Evolutionary conservation across 176 grass and related monocot species (phyloP).

Genomic region (Oryza glaberrima): DNA sequence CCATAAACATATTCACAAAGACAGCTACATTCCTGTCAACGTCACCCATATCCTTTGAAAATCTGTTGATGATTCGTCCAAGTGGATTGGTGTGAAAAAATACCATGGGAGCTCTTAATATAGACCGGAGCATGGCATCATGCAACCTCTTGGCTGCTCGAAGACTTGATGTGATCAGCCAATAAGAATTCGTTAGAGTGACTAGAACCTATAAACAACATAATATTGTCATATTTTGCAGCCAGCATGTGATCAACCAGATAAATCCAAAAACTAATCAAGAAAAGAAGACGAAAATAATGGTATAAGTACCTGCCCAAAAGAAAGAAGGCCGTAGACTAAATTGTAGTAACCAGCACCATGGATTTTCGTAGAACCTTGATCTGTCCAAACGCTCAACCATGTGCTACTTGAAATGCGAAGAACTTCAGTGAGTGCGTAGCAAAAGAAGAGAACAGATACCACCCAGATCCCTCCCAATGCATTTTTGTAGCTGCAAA

Average conservation of each 20-base stretch:
- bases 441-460: conserved; percentile 71
- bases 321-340: conserved; percentile 83
- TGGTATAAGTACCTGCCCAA: conserved; percentile 72
- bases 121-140: conserved; percentile 91
- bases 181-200: conserved; percentile 84
- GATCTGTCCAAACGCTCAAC: conserved; percentile 95
- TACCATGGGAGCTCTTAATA: conserved; percentile 97
- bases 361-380: conserved; percentile 76
- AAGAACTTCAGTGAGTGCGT: conserved; percentile 80
- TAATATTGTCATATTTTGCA: conserved; percentile 11
- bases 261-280: background rate
- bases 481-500: conserved; percentile 89
- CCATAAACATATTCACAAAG: conserved; percentile 92
- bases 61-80: conserved; percentile 98
- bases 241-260: conserved; percentile 10
- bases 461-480: conserved; percentile 96
- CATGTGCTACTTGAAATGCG: conserved; percentile 96
- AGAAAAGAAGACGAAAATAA: background rate
- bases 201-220: conserved; percentile 75
- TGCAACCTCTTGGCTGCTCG: conserved; percentile 83
- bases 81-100: conserved; percentile 99
- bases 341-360: conserved; percentile 85
- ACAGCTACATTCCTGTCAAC: conserved; percentile 86
- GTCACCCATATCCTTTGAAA: conserved; percentile 96
- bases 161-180: conserved; percentile 86